Conservation (phyloP, 345 rosid species). For the Syzygium grande region DNA sequence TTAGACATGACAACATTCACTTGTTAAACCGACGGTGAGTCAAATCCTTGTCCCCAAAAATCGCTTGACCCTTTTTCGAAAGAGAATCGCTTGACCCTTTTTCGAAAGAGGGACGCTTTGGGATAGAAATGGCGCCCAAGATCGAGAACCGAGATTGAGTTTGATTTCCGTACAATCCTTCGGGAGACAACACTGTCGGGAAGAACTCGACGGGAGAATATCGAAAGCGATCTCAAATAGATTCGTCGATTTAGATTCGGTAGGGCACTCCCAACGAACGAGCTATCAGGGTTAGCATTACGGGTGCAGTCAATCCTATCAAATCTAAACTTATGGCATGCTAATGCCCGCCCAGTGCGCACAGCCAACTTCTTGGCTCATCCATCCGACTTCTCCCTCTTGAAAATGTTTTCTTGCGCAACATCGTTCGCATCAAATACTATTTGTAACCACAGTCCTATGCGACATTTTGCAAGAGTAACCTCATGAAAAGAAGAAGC, state of each 20-base stretch:
- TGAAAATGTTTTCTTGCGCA: neutral
- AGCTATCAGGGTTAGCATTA: neutral
- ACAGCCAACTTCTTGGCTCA: neutral
- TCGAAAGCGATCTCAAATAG: neutral
- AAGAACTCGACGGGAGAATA: neutral
- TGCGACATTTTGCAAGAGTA: too few relatives aligned
- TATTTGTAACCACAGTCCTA: neutral
- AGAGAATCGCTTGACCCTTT: neutral
- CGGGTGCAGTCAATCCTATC: neutral
- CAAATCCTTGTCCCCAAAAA: neutral
- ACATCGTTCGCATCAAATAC: neutral
- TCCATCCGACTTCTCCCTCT: neutral
- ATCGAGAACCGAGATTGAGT: neutral
- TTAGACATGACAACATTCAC: neutral
- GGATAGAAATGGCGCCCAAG: neutral
- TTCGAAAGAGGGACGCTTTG: neutral
- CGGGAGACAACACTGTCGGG: neutral
- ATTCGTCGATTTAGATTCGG: neutral
- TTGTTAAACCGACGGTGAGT: neutral
- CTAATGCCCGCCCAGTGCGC: neutral
- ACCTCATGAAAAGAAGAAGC: neutral
- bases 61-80: too few relatives aligned
- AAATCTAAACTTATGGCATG: neutral
- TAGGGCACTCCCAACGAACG: neutral
- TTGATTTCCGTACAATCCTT: neutral